phyloP scores from a whole-genome alignment of 495 filamentous ascomycete species.

The Aspergillus taichungensis region DNA sequence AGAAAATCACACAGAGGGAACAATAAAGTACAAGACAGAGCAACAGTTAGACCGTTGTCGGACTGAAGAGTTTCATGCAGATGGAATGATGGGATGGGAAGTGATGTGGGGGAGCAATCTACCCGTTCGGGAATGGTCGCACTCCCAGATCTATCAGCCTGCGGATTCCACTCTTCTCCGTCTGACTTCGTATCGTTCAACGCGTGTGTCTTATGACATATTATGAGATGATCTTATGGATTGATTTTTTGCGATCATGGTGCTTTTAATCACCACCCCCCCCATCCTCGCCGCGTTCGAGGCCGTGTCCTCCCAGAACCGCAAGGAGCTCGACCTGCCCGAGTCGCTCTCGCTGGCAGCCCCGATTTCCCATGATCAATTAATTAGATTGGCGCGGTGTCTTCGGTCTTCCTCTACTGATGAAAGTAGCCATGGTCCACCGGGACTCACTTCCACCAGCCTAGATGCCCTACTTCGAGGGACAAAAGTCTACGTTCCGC shows the following conservation, averaged over 20 bases:
- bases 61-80: too few species aligned
- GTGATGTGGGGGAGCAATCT: too few species aligned
- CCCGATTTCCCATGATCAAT: slow-evolving; percentile 71
- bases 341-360: slow-evolving; percentile 42
- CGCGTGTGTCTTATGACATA: not conserved
- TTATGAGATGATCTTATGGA: not conserved
- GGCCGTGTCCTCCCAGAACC: slow-evolving; percentile 23
- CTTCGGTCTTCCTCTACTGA: slow-evolving; percentile 26
- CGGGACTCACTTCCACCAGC: slow-evolving; percentile 14
- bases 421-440: slow-evolving; percentile 3
- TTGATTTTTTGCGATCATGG: slow-evolving; percentile 44
- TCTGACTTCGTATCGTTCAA: not conserved
- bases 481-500: slow-evolving; percentile 63
- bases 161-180: too few species aligned
- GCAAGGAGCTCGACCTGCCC: slow-evolving; percentile 26
- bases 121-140: too few species aligned
- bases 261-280: slow-evolving; percentile 65
- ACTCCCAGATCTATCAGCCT: too few species aligned
- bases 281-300: slow-evolving; percentile 58
- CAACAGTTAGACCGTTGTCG: too few species aligned
- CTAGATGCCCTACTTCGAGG: slow-evolving; percentile 63
- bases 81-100: too few species aligned
- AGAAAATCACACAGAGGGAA: too few species aligned
- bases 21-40: too few species aligned
- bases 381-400: slow-evolving; percentile 58